Base-by-base conservation (phyloP, 2,329 filamentous ascomycete species). In the Exophiala calicioides region DNA sequence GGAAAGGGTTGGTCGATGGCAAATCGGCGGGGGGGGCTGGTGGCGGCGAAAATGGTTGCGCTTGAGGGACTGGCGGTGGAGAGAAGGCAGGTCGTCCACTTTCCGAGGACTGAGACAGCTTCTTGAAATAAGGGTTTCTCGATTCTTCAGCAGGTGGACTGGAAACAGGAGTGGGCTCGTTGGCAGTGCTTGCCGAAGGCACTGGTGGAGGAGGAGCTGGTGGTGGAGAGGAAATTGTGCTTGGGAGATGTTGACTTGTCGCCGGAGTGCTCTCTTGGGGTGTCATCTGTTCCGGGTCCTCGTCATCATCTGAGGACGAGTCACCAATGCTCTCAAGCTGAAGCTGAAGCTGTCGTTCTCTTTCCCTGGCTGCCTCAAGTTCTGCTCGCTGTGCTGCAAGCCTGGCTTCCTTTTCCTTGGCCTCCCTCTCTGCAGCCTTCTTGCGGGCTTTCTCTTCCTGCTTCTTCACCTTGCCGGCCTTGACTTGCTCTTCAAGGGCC, bases 91-190 rank as follows among this genome's bases (percentile, higher is more conserved):
- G 65, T 24, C 31, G 46, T n/a, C 43, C 50, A 42, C 74, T 67
- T 8, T 80, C 70, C 13, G 76, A 70, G 7, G 81, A 74, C 65
- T 90, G 85, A 38, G 82, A 84, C 76, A 94, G 83, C 72, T 90
- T 93, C 68, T 86, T 88, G 73, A 91, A 89, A 73, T 95, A 98
- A 2, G 93, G 93, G 64, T 97, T 97, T 67, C 88, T 91, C 60
- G 89, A 95, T 68, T 95, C 88, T 2, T 79, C 76, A n/a, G 74
- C 71, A 44, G 68, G 67, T 27, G 73, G 68, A 45, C 74, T 77
- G 20, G 71, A 68, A 20, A 74, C 50, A 19, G 64, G 57, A 27
- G 80, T 75, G 23, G 79, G 72, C 24, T 77, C 74, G 20, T 33
- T 80, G 75, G 4, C 81, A 76, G 4, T 80, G 80, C 58, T 56